Evolutionary conservation across 768 basidiomycete genomes (phyloP).

Genomic region (Amanita pallidorosea): DNA sequence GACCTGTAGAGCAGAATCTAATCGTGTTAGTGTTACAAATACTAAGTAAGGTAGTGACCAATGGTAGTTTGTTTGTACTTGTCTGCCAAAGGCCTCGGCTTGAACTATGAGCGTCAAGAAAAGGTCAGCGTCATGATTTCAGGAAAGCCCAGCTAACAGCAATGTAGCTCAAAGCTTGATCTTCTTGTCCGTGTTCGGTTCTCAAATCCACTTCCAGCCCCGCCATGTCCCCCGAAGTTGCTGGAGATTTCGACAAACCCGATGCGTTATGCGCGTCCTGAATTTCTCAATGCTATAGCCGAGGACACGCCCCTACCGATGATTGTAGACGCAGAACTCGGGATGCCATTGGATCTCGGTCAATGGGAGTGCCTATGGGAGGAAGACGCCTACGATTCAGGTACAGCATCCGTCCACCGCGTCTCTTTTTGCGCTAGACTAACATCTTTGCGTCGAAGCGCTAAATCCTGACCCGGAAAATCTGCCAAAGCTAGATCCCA

Average conservation of each 20-base stretch:
- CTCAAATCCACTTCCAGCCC: conserved; percentile 87
- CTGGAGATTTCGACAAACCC: conserved; percentile 88
- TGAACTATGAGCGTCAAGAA: conserved; percentile 44
- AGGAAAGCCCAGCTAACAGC: not conserved
- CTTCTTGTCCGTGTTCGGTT: conserved; percentile 90
- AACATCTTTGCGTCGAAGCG: conserved; percentile 11
- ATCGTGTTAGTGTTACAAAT: no score
- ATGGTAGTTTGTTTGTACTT: not conserved
- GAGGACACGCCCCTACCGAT: conserved; percentile 82
- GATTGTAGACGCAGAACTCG: conserved; percentile 94
- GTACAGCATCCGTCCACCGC: conserved; percentile 24
- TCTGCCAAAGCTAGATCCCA: conserved; percentile 55
- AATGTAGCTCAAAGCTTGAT: conserved; percentile 57
- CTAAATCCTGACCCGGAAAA: conserved; percentile 60
- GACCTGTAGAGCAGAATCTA: no score
- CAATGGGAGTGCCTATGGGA: conserved; percentile 79
- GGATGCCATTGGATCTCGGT: conserved; percentile 90
- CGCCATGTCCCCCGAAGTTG: conserved; percentile 95
- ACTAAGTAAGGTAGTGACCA: no score
- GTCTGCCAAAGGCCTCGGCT: not conserved
- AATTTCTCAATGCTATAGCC: conserved; percentile 73
- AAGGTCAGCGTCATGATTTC: conserved; percentile 16
- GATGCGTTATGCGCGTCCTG: conserved; percentile 76
- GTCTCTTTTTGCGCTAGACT: not conserved
- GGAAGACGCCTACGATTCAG: conserved; percentile 59